A percentile compares a stretch with the other conserved stretches of the same genome.
These are phyloP conservation scores for Saksenaea vasiformis DNA, from an alignment of 371 early-diverging fungal species.

Conservation along the genomic window DNA sequence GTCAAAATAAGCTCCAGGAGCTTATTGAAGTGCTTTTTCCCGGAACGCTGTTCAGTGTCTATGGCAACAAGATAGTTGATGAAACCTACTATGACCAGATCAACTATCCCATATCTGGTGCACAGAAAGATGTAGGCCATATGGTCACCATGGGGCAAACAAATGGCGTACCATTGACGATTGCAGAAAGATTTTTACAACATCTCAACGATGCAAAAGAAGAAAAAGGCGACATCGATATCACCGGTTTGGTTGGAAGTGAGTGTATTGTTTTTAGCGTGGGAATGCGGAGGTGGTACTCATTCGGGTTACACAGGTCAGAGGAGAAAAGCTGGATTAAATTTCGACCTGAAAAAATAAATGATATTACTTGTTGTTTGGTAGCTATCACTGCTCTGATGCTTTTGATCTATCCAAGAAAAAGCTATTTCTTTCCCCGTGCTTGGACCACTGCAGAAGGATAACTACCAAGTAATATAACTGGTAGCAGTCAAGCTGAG, in stretches of 20 bases:
- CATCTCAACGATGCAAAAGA: constrained; percentile 21
- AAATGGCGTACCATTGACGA: constrained; percentile 22
- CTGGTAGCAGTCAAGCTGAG: too few species aligned
- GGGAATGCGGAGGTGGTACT: neutral
- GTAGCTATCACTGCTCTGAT: too few species aligned
- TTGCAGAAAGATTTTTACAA: constrained; percentile 27
- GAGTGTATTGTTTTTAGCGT: neutral
- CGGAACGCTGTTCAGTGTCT: constrained; percentile 25
- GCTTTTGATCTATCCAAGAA: too few species aligned
- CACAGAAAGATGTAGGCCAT: constrained; percentile 43
- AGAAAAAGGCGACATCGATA: constrained; percentile 38
- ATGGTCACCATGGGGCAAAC: constrained; percentile 35
- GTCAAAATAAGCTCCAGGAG: constrained; percentile 57
- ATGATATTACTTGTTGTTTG: too few species aligned
- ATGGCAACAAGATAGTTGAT: constrained; percentile 37
- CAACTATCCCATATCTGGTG: constrained; percentile 29
- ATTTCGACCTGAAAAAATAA: too few species aligned
- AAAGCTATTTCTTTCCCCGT: too few species aligned
- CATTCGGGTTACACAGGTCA: neutral
- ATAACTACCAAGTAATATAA: too few species aligned
- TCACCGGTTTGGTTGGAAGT: constrained; percentile 41
- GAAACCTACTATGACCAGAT: constrained; percentile 34
- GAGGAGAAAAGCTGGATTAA: neutral
- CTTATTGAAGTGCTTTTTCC: constrained; percentile 62
- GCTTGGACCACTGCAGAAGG: too few species aligned